Percentiles rank a stretch among this genome's conserved stretches.
These are phyloP conservation scores for Eucalyptus cloeziana DNA, from an alignment of 345 rosid species.

Conservation along the genomic window DNA sequence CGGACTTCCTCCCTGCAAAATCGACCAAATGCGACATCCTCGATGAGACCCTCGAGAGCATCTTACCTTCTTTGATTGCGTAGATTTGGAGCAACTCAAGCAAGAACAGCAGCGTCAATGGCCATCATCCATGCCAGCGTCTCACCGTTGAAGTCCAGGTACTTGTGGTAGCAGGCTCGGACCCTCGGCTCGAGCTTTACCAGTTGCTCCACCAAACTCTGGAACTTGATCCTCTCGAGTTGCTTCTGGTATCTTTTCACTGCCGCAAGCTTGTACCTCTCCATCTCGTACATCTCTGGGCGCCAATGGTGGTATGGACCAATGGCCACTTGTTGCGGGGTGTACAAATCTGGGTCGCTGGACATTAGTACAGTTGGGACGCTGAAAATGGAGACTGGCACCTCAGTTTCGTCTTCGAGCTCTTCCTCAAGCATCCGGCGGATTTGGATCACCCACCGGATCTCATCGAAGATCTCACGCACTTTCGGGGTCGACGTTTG, in stretches of 20 bases:
- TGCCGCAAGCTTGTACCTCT: slow-evolving; percentile 49
- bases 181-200: slow-evolving; percentile 16
- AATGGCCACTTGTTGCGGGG: slow-evolving; percentile 60
- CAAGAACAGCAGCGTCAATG: slow-evolving; percentile 58
- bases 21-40: slow-evolving; percentile 27
- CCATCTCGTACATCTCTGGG: slow-evolving; percentile 65
- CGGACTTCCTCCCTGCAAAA: slow-evolving; percentile 19
- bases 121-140: slow-evolving; percentile 83
- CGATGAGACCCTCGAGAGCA: slow-evolving; percentile 17
- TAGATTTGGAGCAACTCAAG: slow-evolving; percentile 46
- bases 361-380: slow-evolving; percentile 46
- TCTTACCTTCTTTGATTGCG: slow-evolving; percentile 16
- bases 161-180: slow-evolving; percentile 54
- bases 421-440: slow-evolving; percentile 45
- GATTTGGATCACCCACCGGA: slow-evolving; percentile 46
- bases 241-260: slow-evolving; percentile 34
- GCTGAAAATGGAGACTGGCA: slow-evolving; percentile 39
- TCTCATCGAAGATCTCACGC: slow-evolving; percentile 32
- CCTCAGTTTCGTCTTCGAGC: slow-evolving; percentile 27
- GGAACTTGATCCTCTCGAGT: slow-evolving; percentile 13
- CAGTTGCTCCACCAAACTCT: slow-evolving; percentile 34
- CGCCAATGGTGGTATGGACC: slow-evolving; percentile 76
- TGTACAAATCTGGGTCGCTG: slow-evolving; percentile 43
- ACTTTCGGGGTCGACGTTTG: background rate
- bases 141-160: slow-evolving; percentile 27